These are phyloP conservation scores for Globisporangium irregulare DNA, from an alignment of 352 stramenopile genomes.

Conservation along the genomic window DNA sequence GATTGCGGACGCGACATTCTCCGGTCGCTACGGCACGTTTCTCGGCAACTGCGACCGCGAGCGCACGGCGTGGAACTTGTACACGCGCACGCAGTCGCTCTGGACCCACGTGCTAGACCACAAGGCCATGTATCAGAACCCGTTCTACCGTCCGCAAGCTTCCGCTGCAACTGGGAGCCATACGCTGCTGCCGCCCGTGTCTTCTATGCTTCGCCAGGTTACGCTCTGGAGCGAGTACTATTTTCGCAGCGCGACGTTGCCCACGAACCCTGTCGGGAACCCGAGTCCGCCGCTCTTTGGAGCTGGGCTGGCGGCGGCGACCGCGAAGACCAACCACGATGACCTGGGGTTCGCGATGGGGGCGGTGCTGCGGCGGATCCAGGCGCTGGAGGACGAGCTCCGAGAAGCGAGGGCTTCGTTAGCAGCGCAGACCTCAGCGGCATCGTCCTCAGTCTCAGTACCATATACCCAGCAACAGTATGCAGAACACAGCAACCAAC, in stretches of 20 bases:
- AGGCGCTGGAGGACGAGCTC: constrained; percentile 54
- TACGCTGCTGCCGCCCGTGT: constrained; percentile 50
- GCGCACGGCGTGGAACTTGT: constrained; percentile 43
- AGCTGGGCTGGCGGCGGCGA: not conserved
- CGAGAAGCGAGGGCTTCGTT: constrained; percentile 9
- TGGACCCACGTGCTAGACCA: constrained; percentile 60
- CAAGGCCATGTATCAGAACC: constrained; percentile 49
- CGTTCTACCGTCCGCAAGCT: constrained; percentile 59
- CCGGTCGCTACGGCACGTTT: constrained; percentile 82
- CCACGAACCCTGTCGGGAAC: constrained; percentile 40
- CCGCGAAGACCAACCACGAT: constrained; percentile 32
- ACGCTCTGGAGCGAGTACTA: constrained; percentile 83
- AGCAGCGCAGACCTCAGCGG: not conserved
- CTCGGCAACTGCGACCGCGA: constrained; percentile 87
- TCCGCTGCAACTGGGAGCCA: constrained; percentile 17
- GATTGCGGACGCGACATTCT: constrained; percentile 74
- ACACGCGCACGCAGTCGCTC: constrained; percentile 62
- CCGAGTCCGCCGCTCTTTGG: constrained; percentile 42
- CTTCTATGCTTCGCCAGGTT: constrained; percentile 63
- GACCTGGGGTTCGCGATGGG: constrained; percentile 62
- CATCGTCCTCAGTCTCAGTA: not conserved
- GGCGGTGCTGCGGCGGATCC: constrained; percentile 45
- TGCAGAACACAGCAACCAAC: not conserved
- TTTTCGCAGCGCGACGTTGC: constrained; percentile 55
- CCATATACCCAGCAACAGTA: not conserved